These are phyloP conservation scores for Huntiella decipiens DNA, from an alignment of 2,329 filamentous ascomycete genomes.

Conservation along the genomic window DNA sequence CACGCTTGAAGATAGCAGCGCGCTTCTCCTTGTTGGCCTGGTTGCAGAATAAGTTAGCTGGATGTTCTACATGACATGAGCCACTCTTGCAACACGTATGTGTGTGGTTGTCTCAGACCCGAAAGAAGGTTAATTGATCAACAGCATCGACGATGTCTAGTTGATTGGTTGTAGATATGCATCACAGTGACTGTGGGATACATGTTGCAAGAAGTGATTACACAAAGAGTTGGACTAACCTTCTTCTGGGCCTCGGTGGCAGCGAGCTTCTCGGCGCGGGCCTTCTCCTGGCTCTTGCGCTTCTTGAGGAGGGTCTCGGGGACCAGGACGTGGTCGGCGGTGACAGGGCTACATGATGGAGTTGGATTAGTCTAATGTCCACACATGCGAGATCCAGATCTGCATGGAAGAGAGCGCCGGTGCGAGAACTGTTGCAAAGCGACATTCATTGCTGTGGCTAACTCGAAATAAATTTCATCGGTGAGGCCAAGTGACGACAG, in stretches of 20 bases:
- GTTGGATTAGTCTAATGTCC: conserved; percentile 67
- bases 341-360: conserved; percentile 55
- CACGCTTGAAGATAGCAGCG: conserved; percentile 97
- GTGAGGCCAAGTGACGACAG: conserved; percentile 33
- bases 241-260: conserved; percentile 70
- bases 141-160: conserved; percentile 98
- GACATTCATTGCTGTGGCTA: conserved; percentile 75
- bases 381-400: conserved; percentile 31
- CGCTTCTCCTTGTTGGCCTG: conserved; percentile 99
- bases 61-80: conserved; percentile 1
- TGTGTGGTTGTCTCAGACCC: conserved; percentile 55
- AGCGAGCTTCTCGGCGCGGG: conserved; percentile 69
- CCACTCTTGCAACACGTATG: conserved; percentile 6
- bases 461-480: conserved; percentile 74
- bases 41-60: conserved; percentile 12
- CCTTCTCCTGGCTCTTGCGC: conserved; percentile 99
- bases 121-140: conserved; percentile 97
- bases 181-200: conserved; percentile 38
- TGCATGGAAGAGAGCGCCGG: conserved; percentile 50
- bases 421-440: conserved; percentile 86
- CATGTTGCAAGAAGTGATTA: neutral
- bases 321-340: conserved; percentile 87
- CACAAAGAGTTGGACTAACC: conserved; percentile 38
- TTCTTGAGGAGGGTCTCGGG: conserved; percentile 99
- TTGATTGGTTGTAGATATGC: conserved; percentile 52